Percentiles rank a stretch among this genome's conserved stretches.
These are phyloP conservation scores for Tympanopsis confertula DNA, from an alignment of 2,329 filamentous ascomycete species.

Conservation along the genomic window DNA sequence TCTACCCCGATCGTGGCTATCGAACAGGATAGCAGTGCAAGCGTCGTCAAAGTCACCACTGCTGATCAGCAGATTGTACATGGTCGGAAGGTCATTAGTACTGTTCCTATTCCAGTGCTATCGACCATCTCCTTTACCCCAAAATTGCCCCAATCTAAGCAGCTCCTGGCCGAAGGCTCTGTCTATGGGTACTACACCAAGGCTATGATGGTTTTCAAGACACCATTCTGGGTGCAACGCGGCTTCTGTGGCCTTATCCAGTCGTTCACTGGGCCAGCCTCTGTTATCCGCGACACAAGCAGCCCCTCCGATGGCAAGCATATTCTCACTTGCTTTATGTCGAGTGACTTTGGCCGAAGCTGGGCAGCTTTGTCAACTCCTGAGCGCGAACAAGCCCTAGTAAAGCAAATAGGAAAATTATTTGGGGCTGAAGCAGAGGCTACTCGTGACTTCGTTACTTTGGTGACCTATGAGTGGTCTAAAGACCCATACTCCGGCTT, in stretches of 20 bases:
- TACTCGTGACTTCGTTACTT: background rate
- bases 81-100: conserved; percentile 7
- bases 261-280: background rate
- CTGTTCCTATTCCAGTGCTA: conserved; percentile 9
- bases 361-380: background rate
- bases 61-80: conserved; percentile 4
- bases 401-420: background rate
- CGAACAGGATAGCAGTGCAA: background rate
- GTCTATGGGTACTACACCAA: conserved; percentile 15
- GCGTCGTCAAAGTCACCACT: background rate
- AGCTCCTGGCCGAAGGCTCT: conserved; percentile 8
- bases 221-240: conserved; percentile 6
- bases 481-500: background rate
- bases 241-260: conserved; percentile 10
- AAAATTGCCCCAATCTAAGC: conserved; percentile 10
- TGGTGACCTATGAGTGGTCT: background rate
- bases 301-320: background rate
- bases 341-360: background rate
- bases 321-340: background rate
- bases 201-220: conserved; percentile 14
- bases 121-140: conserved; percentile 12
- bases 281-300: background rate
- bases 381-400: background rate
- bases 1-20: background rate
- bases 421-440: background rate